Percentiles rank a stretch among this genome's conserved stretches.
Evolutionary conservation across 2,329 filamentous ascomycete species (phyloP).

Genomic region (Alternaria longipes): DNA sequence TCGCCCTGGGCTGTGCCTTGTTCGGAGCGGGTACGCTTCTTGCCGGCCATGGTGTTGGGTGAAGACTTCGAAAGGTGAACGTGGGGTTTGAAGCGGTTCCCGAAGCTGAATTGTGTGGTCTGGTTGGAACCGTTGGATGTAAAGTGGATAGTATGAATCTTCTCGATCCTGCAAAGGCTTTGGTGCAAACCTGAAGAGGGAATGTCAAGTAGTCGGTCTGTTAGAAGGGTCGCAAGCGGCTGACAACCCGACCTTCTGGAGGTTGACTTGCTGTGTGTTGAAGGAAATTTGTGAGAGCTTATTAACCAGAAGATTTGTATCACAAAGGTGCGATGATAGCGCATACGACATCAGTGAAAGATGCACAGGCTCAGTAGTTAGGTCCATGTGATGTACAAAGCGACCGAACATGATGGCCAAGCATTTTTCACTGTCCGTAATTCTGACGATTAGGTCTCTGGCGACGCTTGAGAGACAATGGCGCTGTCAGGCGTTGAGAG

Average conservation of each 20-base stretch:
- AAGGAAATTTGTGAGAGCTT: background rate
- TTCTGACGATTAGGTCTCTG: background rate
- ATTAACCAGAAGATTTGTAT: background rate
- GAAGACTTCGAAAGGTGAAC: background rate
- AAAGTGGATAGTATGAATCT: background rate
- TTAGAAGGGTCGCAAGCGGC: background rate
- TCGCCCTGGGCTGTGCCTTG: background rate
- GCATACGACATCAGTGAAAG: background rate
- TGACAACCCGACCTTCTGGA: background rate
- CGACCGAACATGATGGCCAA: background rate
- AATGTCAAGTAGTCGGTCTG: background rate
- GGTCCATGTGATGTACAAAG: background rate
- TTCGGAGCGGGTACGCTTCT: background rate
- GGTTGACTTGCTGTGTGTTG: background rate
- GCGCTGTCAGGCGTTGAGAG: background rate
- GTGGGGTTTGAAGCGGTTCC: background rate
- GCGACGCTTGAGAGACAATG: background rate
- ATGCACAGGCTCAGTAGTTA: background rate
- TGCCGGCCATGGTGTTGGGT: background rate
- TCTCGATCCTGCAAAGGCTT: background rate
- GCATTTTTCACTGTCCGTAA: background rate
- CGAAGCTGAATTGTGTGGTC: background rate
- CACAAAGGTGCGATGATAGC: background rate
- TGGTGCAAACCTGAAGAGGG: background rate
- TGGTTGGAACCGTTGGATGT: background rate